phyloP scores from a whole-genome alignment of 495 filamentous ascomycete genomes.

The Penicillium argentinense region DNA sequence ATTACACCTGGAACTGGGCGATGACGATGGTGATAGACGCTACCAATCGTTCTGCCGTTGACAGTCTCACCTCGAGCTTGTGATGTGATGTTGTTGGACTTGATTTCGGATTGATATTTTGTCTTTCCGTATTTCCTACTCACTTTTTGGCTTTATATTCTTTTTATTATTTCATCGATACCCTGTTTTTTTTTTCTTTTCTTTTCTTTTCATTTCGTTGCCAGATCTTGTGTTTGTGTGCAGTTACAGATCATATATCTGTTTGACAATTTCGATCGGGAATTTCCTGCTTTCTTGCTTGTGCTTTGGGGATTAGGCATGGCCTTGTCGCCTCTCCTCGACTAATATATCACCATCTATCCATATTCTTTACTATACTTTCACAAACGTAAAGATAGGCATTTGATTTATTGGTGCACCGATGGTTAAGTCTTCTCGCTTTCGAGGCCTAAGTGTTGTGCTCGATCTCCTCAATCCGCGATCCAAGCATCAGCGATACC shows the following conservation, averaged over 20 bases:
- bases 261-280: no score
- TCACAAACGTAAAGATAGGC: no score
- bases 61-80: slow-evolving; percentile 20
- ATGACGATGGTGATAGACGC: slow-evolving; percentile 1
- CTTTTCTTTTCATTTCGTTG: slow-evolving; percentile 7
- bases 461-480: background rate
- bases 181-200: slow-evolving; percentile 27
- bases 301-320: background rate
- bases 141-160: slow-evolving; percentile 20
- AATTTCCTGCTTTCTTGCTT: background rate
- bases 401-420: no score
- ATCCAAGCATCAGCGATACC: background rate
- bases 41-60: slow-evolving; percentile 10
- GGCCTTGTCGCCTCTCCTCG: background rate
- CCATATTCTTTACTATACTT: no score
- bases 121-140: slow-evolving; percentile 24
- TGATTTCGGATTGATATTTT: slow-evolving; percentile 1
- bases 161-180: slow-evolving; percentile 35
- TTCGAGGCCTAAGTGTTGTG: no score
- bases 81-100: background rate
- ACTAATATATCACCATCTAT: background rate
- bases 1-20: no score
- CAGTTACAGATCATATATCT: slow-evolving; percentile 3
- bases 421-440: no score
- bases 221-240: background rate